A percentile compares a stretch with the other conserved stretches of the same genome.
phyloP scores from a whole-genome alignment of 164 flowering plant genomes.

The Nymphaea thermarum region DNA sequence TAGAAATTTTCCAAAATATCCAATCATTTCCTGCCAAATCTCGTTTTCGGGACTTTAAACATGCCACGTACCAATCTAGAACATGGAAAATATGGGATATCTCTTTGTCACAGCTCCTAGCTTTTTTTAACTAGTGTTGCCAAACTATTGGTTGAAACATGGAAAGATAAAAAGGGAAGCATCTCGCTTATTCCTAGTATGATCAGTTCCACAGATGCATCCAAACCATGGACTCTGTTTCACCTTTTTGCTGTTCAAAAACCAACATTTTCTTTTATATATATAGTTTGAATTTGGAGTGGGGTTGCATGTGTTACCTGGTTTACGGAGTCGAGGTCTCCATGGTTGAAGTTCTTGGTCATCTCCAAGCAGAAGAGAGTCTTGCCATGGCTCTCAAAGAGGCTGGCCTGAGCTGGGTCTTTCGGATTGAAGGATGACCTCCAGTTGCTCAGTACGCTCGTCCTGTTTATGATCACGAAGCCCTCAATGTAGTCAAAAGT shows the following conservation, averaged over 20 bases:
- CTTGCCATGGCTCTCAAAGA: constrained; percentile 61
- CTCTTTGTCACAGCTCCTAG: no score
- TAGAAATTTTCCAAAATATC: background rate
- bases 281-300: no score
- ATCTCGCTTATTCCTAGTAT: no score
- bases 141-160: no score
- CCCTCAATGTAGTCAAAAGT: constrained; percentile 90
- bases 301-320: constrained; percentile 30
- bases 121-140: no score
- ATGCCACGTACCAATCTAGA: background rate
- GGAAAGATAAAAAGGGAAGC: no score
- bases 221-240: no score
- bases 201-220: no score
- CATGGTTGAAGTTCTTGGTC: constrained; percentile 57
- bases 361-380: constrained; percentile 74
- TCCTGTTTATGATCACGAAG: constrained; percentile 67
- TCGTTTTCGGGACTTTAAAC: background rate
- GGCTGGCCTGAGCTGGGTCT: constrained; percentile 61
- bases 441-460: constrained; percentile 77
- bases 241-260: no score
- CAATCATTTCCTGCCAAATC: background rate
- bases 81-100: no score
- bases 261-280: no score
- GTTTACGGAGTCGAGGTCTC: constrained; percentile 22
- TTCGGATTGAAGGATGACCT: constrained; percentile 64